Base-by-base conservation (phyloP, 2,329 filamentous ascomycete species). In the Pseudomassariella vexata region DNA sequence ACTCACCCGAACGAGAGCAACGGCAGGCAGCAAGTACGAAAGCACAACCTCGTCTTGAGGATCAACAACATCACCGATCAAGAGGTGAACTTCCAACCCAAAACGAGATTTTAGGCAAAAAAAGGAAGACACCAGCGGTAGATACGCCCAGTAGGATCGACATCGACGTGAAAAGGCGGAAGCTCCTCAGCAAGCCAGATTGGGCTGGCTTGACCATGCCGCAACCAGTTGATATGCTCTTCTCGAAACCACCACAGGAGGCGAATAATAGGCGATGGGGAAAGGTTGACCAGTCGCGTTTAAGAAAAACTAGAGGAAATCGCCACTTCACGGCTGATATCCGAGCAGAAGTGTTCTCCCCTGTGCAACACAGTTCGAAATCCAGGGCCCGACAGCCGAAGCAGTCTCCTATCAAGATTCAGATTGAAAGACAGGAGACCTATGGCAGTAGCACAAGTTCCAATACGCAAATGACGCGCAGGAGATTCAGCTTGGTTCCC, bases 341-440 rank as follows among this genome's bases (percentile, higher is more conserved):
- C n/a, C n/a, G n/a, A n/a, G n/a, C n/a, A n/a, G n/a, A n/a, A n/a
- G n/a, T n/a, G n/a, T n/a, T n/a, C n/a, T n/a, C n/a, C n/a, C n/a
- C n/a, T n/a, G n/a, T n/a, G n/a, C 24, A 9, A 9, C 24, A 7
- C 14, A 32, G 6, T 19, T 11, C 5, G 11, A 19, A 25, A 10
- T 5, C 9, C 18, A 12, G 16, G 6, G 11, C 16, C 9, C 12
- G 26, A 12, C 21, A 24, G 9, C 5, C 26, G 3, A 9, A 17
- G 14, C 3, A 19, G 15, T 14, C n/a, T 8, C 16, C 24, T 6
- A 35, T 62, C 15, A 53, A 31, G 24, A 50, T 64, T 17, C 52
- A 46, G 18, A 50, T 64, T 26, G 60, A 59, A 7, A 58, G 51
- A 24, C 52, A 53, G 32, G 53, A 56, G 28, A 54, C 52, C 31